Evolutionary conservation across 805 yeast genomes (phyloP), one percentile per base, ranked within the genome.

Genomic region (Cyberlindnera samutprakarnensis): DNA sequence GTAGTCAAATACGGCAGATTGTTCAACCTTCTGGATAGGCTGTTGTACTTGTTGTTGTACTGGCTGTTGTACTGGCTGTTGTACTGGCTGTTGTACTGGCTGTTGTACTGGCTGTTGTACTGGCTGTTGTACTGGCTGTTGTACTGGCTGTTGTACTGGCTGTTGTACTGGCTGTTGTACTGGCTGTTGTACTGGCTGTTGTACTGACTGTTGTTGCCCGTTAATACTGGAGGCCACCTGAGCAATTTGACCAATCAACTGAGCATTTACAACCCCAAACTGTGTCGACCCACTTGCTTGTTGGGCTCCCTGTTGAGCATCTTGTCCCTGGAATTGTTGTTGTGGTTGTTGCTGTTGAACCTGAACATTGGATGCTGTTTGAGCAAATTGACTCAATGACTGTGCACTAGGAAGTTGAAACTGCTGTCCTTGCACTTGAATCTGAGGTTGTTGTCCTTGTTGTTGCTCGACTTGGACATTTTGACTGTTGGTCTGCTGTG

Each of bases 1-100:
- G 25, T 37, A 35, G n/a, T 37, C 39, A 18, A 46, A 17, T 13
- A 22, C 23, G 5, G 23, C 27, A 12, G 17, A 25, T 15, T 35
- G 37, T 7, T 24, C n/a, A 13, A 23, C 16, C 10, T 13, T 7
- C 7, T 14, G 11, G 9, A 17, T 25, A 15, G 18, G 23, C 18
- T 18, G 22, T 28, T 22, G 30, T 14, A 27, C 16, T 23, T 10
- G 28, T 18, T 12, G 13, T 17, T 22, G 30, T n/a, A 25, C 22
- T 23, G 24, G 34, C 18, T 31, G 34, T 10, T 11, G 28, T 19
- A n/a, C 25, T n/a, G 24, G 20, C 13, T 18, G 25, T 15, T 29
- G 29, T 4, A 17, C 18, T 28, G 20, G 31, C 23, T 33, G 37
- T 18, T 18, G 15, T 21, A 33, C 38, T 3, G 18, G 25, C 11